A percentile compares a stretch with the other conserved stretches of the same genome.
These are phyloP conservation scores for Aspergillus haitiensis DNA, from an alignment of 495 filamentous ascomycete genomes.

Conservation along the genomic window DNA sequence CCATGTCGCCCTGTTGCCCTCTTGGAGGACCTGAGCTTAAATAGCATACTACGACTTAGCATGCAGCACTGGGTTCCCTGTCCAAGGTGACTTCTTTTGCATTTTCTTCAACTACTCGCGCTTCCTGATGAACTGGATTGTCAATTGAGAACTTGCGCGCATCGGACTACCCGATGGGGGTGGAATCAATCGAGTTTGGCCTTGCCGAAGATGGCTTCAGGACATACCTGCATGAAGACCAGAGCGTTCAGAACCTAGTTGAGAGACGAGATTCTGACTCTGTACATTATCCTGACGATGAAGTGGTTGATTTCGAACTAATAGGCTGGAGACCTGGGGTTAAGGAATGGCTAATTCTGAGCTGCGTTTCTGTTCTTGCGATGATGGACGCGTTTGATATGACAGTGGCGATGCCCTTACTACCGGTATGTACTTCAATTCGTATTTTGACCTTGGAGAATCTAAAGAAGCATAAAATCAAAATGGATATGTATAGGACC, in stretches of 20 bases:
- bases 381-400: slow-evolving; percentile 46
- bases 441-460: neutral
- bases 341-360: slow-evolving; percentile 37
- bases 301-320: slow-evolving; percentile 11
- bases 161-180: slow-evolving; percentile 18
- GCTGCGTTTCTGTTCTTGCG: slow-evolving; percentile 35
- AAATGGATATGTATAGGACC: slow-evolving; percentile 22
- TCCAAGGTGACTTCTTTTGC: neutral
- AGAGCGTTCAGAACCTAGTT: slow-evolving; percentile 16
- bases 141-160: slow-evolving; percentile 3
- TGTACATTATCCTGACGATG: slow-evolving; percentile 10
- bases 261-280: slow-evolving; percentile 9
- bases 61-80: neutral
- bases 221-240: slow-evolving; percentile 13
- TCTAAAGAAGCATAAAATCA: slow-evolving; percentile 1
- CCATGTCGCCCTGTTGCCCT: neutral
- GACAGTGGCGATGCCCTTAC: slow-evolving; percentile 35
- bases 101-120: neutral
- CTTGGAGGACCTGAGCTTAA: neutral
- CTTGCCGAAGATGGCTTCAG: slow-evolving; percentile 30
- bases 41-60: neutral
- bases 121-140: slow-evolving; percentile 10
- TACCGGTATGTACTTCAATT: slow-evolving; percentile 16
- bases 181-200: slow-evolving; percentile 19
- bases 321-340: slow-evolving; percentile 29